Conservation (phyloP, 331 rosid genomes). For the Spiraea crenata region DNA sequence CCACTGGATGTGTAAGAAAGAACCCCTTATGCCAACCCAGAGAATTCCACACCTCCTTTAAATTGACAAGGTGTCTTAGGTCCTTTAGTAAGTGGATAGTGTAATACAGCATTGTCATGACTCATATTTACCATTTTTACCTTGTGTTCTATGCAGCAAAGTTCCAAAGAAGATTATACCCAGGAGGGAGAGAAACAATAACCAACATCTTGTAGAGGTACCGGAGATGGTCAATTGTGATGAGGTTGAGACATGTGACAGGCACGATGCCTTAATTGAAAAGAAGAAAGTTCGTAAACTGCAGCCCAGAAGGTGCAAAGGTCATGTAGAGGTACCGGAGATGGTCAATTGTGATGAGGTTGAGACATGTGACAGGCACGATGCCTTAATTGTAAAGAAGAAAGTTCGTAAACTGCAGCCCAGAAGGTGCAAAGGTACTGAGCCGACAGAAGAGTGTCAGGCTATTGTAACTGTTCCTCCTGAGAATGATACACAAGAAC, state of each 20-base stretch:
- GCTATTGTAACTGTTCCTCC: conserved; percentile 5
- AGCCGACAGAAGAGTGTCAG: conserved; percentile 24
- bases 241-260: too few relatives aligned
- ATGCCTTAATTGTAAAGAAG: too few relatives aligned
- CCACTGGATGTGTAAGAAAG: too few relatives aligned
- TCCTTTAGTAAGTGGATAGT: conserved; percentile 7
- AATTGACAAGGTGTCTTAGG: conserved; percentile 8
- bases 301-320: too few relatives aligned
- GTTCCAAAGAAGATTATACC: conserved; percentile 36
- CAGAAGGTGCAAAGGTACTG: too few relatives aligned
- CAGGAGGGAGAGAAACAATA: conserved; percentile 31
- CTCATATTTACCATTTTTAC: conserved; percentile 20
- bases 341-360: neutral
- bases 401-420: too few relatives aligned
- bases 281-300: too few relatives aligned
- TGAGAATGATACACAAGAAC: conserved; percentile 4
- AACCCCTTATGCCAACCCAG: neutral
- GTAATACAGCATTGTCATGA: neutral
- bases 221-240: too few relatives aligned
- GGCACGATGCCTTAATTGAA: too few relatives aligned
- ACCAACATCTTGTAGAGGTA: conserved; percentile 6
- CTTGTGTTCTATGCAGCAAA: conserved; percentile 39
- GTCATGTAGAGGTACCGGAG: conserved; percentile 20
- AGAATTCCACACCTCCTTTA: neutral
- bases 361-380: too few relatives aligned